Conservation (phyloP, 116 monocot genomes). For the Dioscorea cayenensis region DNA sequence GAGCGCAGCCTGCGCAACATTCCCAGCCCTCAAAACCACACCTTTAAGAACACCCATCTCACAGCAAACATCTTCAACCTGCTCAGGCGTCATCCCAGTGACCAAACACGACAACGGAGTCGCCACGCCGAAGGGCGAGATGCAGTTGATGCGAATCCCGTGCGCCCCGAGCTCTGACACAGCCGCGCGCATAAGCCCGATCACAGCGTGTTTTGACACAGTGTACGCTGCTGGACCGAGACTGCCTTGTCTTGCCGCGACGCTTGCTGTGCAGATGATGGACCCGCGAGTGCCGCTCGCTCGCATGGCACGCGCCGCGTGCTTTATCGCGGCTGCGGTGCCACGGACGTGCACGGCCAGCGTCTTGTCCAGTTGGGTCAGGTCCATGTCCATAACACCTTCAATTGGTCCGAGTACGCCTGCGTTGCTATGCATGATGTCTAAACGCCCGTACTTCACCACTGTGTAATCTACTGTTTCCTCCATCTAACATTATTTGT, state of each 20-base stretch:
- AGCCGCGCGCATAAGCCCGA: slow-evolving; percentile 26
- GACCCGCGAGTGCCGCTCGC: slow-evolving; percentile 14
- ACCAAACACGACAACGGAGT: slow-evolving; percentile 18
- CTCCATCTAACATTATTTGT: not conserved
- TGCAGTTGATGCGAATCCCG: slow-evolving; percentile 45
- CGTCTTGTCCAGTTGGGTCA: slow-evolving; percentile 1
- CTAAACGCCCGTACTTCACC: slow-evolving; percentile 11
- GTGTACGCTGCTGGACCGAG: slow-evolving; percentile 33
- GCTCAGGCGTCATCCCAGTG: not conserved
- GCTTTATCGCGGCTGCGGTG: slow-evolving; percentile 21
- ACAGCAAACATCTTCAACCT: not conserved
- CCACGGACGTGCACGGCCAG: slow-evolving; percentile 20
- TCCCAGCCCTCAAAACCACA: not conserved
- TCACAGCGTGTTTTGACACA: slow-evolving; percentile 38
- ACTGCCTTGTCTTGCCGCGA: slow-evolving; percentile 24
- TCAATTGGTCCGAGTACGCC: slow-evolving; percentile 6
- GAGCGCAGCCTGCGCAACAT: slow-evolving; percentile 18
- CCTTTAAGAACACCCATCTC: slow-evolving; percentile 6
- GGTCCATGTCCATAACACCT: slow-evolving; percentile 13
- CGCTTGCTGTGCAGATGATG: slow-evolving; percentile 37
- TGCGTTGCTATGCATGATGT: slow-evolving; percentile 41
- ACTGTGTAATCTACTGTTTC: not conserved
- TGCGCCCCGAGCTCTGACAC: slow-evolving; percentile 44
- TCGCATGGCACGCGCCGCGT: slow-evolving; percentile 44
- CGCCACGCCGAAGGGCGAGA: slow-evolving; percentile 40